Percentiles rank a stretch among this genome's conserved stretches.
phyloP scores from a whole-genome alignment of 139 green algal genomes.

The Closterium sp. region DNA sequence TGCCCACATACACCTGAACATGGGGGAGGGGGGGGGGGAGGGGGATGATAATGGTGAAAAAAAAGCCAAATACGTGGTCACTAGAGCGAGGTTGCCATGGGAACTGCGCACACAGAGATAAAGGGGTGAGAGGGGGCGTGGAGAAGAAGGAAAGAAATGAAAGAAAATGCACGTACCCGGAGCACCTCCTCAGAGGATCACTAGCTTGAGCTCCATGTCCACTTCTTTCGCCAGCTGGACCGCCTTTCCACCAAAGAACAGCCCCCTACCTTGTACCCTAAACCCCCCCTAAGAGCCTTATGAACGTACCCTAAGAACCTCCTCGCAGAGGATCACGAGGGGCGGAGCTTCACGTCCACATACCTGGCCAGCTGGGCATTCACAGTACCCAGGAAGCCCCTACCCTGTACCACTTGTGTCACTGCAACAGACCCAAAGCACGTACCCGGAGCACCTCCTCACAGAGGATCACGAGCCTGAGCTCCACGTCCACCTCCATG shows the following conservation, averaged over 20 bases:
- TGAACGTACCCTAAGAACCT: constrained; percentile 62
- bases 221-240: background rate
- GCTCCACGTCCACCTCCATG: background rate
- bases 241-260: too few relatives aligned
- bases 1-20: constrained; percentile 22
- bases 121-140: too few relatives aligned
- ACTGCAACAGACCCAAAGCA: too few relatives aligned
- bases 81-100: too few relatives aligned
- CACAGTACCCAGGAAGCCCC: too few relatives aligned
- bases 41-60: background rate
- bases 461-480: background rate
- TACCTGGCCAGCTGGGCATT: background rate
- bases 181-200: constrained; percentile 42
- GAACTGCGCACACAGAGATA: too few relatives aligned
- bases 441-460: constrained; percentile 62
- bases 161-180: background rate
- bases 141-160: too few relatives aligned
- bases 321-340: background rate
- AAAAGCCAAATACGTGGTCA: too few relatives aligned
- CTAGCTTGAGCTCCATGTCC: background rate
- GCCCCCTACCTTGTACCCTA: too few relatives aligned
- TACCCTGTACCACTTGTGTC: too few relatives aligned
- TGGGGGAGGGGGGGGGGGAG: background rate
- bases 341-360: background rate
- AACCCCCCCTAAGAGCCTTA: too few relatives aligned